Percentiles rank a stretch among this genome's conserved stretches.
Conservation (phyloP, 345 rosid species). For the Citrus maxima region DNA sequence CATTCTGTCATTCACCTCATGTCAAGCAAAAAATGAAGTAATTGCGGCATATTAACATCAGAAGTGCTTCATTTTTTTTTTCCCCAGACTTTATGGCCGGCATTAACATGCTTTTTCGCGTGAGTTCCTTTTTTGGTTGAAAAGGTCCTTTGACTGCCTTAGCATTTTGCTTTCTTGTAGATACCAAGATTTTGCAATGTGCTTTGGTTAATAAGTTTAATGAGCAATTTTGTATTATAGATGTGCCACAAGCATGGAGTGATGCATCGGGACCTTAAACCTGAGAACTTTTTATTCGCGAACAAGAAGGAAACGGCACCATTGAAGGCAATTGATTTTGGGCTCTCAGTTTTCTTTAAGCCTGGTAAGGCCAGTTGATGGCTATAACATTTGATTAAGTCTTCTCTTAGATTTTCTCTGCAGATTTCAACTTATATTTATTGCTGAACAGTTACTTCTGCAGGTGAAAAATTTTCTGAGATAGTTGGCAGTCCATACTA, state of each 20-base stretch:
- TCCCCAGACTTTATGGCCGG: neutral
- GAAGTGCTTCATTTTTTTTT: neutral
- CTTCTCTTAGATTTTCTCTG: neutral
- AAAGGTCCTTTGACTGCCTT: neutral
- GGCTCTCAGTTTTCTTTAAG: slow-evolving; percentile 89
- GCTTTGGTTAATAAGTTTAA: slow-evolving; percentile 6
- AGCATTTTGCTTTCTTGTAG: neutral
- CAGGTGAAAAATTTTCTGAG: slow-evolving; percentile 85
- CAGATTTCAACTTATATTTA: neutral
- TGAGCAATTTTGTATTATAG: slow-evolving; percentile 34
- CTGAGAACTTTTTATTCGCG: slow-evolving; percentile 87
- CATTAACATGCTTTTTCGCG: neutral
- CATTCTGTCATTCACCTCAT: neutral
- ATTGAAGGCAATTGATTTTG: slow-evolving; percentile 91
- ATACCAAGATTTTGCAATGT: neutral
- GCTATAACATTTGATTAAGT: neutral
- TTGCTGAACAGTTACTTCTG: slow-evolving; percentile 18
- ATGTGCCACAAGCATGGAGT: slow-evolving; percentile 90
- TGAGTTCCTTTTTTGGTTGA: neutral
- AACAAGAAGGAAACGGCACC: slow-evolving; percentile 86
- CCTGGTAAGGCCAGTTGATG: slow-evolving; percentile 56
- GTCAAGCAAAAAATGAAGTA: neutral
- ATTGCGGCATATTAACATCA: too few species aligned
- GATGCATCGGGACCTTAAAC: slow-evolving; percentile 92
- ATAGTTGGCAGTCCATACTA: slow-evolving; percentile 98